A percentile compares a stretch with the other conserved stretches of the same genome.
These are phyloP conservation scores for Dryas octopetala DNA, from an alignment of 306 rosid genomes.

Conservation along the genomic window DNA sequence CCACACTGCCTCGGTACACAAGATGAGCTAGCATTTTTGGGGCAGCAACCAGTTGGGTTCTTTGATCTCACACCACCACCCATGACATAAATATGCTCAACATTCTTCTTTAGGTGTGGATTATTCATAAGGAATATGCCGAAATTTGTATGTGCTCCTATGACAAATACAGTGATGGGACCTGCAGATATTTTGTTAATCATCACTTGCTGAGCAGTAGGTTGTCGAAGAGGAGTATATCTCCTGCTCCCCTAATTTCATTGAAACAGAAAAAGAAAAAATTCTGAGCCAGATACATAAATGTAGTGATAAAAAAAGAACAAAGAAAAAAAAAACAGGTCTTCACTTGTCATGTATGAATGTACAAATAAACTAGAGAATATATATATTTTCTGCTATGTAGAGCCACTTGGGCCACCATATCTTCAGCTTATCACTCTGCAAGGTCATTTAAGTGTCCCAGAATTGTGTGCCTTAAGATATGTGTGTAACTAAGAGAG, in stretches of 20 bases:
- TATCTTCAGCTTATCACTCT: too few species aligned
- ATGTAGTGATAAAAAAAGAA: constrained; percentile 18
- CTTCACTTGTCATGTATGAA: neutral
- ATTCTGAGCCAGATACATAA: neutral
- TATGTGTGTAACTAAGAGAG: too few species aligned
- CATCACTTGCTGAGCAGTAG: constrained; percentile 85
- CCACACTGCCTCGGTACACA: constrained; percentile 80
- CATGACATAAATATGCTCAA: constrained; percentile 81
- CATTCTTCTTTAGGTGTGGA: constrained; percentile 75
- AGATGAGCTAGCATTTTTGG: constrained; percentile 52
- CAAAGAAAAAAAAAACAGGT: neutral
- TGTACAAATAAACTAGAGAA: too few species aligned
- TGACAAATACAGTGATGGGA: constrained; percentile 55
- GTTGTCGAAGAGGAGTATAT: constrained; percentile 65
- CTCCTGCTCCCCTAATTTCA: constrained; percentile 65
- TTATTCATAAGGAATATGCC: constrained; percentile 82
- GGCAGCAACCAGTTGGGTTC: constrained; percentile 91
- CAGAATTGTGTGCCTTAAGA: too few species aligned
- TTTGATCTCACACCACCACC: constrained; percentile 89
- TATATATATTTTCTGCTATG: too few species aligned
- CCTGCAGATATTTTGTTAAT: constrained; percentile 74
- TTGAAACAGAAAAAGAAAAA: neutral
- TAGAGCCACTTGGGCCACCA: too few species aligned
- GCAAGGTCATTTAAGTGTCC: too few species aligned
- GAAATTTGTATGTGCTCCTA: constrained; percentile 80